phyloP scores from a whole-genome alignment of 23 red algal genomes.

The Chondrus crispus region DNA sequence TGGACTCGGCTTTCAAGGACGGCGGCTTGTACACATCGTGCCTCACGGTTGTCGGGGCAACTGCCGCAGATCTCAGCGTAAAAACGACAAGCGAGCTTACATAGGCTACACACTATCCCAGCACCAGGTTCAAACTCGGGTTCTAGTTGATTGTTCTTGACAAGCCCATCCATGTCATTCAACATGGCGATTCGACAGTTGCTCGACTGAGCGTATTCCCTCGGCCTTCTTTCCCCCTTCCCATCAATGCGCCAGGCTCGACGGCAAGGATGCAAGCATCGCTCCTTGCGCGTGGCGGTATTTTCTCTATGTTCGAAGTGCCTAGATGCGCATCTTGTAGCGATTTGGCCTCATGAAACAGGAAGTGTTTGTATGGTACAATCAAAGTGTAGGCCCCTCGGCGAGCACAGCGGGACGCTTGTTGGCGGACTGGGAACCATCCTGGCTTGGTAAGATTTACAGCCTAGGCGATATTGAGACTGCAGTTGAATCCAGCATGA shows the following conservation, averaged over 20 bases:
- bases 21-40: constrained; percentile 47
- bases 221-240: constrained; percentile 18
- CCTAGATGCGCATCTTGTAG: too few relatives aligned
- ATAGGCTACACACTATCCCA: constrained; percentile 32
- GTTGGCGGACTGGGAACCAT: constrained; percentile 70
- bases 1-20: too few relatives aligned
- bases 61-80: constrained; percentile 51
- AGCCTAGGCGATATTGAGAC: constrained; percentile 83
- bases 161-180: not conserved
- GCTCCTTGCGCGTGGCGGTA: too few relatives aligned
- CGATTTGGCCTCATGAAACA: constrained; percentile 43
- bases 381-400: not conserved
- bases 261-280: constrained; percentile 26
- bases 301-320: too few relatives aligned
- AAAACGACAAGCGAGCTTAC: constrained; percentile 33
- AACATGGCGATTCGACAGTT: constrained; percentile 21
- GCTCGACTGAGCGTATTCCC: not conserved
- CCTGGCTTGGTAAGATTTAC: constrained; percentile 80
- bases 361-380: constrained; percentile 45
- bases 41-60: constrained; percentile 24
- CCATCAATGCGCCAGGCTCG: constrained; percentile 11
- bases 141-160: constrained; percentile 4
- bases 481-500: constrained; percentile 90
- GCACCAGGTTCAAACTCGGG: constrained; percentile 27
- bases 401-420: constrained; percentile 25